Evolutionary conservation across 805 yeast genomes (phyloP), one percentile per base, ranked within the genome.

Genomic region (Ogataea philodendri): DNA sequence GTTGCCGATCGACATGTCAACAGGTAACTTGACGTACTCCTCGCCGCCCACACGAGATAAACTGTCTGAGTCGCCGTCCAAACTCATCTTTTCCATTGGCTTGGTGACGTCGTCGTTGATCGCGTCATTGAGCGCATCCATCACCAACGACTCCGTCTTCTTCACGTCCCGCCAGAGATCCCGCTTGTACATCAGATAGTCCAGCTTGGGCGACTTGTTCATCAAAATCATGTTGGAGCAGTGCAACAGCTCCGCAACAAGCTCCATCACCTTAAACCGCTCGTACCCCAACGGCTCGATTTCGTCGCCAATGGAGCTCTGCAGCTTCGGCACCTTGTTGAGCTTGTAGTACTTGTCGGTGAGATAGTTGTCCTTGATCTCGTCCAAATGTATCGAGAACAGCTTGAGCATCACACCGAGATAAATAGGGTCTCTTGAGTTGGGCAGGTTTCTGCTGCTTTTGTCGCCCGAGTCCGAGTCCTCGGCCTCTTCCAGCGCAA

Each of bases 191-290:
- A 87, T 78, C 27, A 86, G 71, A 19, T 69, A 68, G 41, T 58
- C 85, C 81, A 36, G 84, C 80, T 51, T 52, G 33, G 69, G 69
- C 17, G 76, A 76, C 29, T 89, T 87, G 57, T 90, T 93, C 59
- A 93, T 72, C 15, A 89, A 68, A 2, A 81, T 81, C 97, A 93
- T 93, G 63, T 93, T 93, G 15, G 96, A 87, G 55, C 98, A 93
- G 61, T 93, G 98, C 38, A 93, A 64, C 17, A 93, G 68, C 56
- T 93, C 98, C 0, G 98, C 98, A 22, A 93, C 75, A 39, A 93
- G 63, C 62, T 93, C 98, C 49, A 95, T 80, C 7, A 90, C 73
- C 54, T 88, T 85, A 62, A 93, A 89, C 41, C 89, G 70, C 50
- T 90, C 94, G 55, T 88, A 85, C 0, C 98, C 98, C 22, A 93